Percentiles rank a stretch among this genome's conserved stretches.
phyloP scores from a whole-genome alignment of 2,329 filamentous ascomycete species.

The Stenocarpella maydis region DNA sequence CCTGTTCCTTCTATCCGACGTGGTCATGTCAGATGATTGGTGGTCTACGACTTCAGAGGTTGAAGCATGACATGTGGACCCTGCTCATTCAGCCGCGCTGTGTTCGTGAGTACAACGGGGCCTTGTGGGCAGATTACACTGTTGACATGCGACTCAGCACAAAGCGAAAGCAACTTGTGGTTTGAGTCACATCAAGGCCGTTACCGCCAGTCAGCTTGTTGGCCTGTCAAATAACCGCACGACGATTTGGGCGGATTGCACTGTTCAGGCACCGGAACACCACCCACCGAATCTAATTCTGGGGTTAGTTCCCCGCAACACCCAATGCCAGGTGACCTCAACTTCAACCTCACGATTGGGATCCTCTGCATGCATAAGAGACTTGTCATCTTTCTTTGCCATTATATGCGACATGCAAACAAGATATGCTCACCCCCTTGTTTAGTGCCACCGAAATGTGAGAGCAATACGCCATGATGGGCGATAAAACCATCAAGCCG shows the following conservation, averaged over 20 bases:
- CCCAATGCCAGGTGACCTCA: slow-evolving; percentile 12
- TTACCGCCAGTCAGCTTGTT: too few species aligned
- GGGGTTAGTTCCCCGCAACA: slow-evolving; percentile 33
- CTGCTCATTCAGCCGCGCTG: background rate
- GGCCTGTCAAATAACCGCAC: background rate
- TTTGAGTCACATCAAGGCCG: background rate
- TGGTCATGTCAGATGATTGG: slow-evolving; percentile 37
- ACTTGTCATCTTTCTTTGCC: background rate
- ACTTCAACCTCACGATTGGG: background rate
- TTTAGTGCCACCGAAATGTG: slow-evolving; percentile 16
- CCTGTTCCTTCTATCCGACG: background rate
- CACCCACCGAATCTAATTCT: slow-evolving; percentile 31
- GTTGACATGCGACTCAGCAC: background rate
- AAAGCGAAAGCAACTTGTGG: background rate
- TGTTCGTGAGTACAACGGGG: background rate
- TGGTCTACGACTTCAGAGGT: background rate
- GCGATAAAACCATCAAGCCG: slow-evolving; percentile 37
- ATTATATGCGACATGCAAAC: background rate
- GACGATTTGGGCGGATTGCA: background rate
- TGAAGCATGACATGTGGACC: slow-evolving; percentile 1
- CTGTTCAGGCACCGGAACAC: slow-evolving; percentile 28
- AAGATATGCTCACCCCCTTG: background rate
- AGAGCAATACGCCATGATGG: slow-evolving; percentile 34
- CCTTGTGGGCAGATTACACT: background rate
- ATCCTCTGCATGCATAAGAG: background rate